These are phyloP conservation scores for Calocybe cyanea DNA, from an alignment of 768 basidiomycete genomes.

Conservation along the genomic window DNA sequence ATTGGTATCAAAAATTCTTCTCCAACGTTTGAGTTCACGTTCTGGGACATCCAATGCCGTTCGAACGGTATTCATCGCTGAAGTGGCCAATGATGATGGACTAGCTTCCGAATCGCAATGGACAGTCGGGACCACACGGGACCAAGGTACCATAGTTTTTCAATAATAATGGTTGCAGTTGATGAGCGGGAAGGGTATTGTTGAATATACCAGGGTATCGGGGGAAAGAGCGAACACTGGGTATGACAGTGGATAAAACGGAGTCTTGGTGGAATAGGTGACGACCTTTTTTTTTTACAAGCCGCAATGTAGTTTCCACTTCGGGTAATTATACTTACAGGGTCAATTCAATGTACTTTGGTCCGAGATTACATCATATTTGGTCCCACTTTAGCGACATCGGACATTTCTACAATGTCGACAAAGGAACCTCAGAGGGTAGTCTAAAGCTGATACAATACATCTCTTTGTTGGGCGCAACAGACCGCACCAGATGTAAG, in stretches of 20 bases:
- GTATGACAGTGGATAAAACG: constrained; percentile 18
- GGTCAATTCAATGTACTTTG: too few species aligned
- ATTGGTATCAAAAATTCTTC: constrained; percentile 79
- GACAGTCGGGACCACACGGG: constrained; percentile 43
- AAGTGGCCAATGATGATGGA: constrained; percentile 40
- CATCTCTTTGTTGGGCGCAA: constrained; percentile 97
- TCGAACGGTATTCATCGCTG: constrained; percentile 63
- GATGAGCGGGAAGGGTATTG: constrained; percentile 31
- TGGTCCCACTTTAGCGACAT: too few species aligned
- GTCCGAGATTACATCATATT: too few species aligned
- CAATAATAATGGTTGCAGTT: not conserved
- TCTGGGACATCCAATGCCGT: constrained; percentile 71
- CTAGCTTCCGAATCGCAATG: constrained; percentile 51
- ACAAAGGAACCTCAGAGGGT: constrained; percentile 33
- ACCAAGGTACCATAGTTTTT: constrained; percentile 31
- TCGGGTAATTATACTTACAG: too few species aligned
- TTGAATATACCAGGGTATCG: too few species aligned
- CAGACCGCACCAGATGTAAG: constrained; percentile 81
- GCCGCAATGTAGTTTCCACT: constrained; percentile 22
- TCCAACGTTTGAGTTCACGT: constrained; percentile 85
- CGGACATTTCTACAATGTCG: too few species aligned
- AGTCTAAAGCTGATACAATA: constrained; percentile 87
- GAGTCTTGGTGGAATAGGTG: not conserved
- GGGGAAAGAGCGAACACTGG: constrained; percentile 22
- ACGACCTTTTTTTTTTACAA: constrained; percentile 26